Conservation (phyloP, 176 grass and related monocot genomes). For the Oryza officinalis region DNA sequence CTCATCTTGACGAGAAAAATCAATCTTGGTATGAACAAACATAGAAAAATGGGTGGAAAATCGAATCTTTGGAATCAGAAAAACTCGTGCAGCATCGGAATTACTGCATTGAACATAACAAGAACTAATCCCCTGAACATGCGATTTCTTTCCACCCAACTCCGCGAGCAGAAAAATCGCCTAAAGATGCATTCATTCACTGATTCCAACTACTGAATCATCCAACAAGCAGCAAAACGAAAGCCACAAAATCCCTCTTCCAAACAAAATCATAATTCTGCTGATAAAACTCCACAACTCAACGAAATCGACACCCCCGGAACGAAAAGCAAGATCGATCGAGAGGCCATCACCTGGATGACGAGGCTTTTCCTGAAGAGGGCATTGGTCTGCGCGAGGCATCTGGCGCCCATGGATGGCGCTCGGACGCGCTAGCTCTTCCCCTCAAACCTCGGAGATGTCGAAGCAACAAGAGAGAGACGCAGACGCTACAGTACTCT, state of each 20-base stretch:
- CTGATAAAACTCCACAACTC: neutral
- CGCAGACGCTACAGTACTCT: neutral
- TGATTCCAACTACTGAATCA: neutral
- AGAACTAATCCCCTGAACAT: neutral
- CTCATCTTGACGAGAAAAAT: neutral
- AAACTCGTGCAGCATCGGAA: neutral
- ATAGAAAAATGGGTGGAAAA: neutral
- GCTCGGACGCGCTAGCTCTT: neutral
- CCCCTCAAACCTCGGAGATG: neutral
- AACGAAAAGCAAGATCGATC: neutral
- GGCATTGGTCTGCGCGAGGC: slow-evolving; percentile 49
- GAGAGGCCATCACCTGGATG: slow-evolving; percentile 42
- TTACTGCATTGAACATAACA: neutral
- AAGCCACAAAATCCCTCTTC: neutral
- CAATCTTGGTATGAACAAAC: neutral
- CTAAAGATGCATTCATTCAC: neutral
- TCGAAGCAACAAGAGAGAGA: neutral
- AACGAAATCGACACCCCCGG: neutral
- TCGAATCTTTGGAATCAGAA: neutral
- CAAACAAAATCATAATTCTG: neutral
- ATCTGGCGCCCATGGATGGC: slow-evolving; percentile 39
- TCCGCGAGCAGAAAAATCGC: neutral
- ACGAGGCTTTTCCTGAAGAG: slow-evolving; percentile 63
- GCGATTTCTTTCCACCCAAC: neutral
- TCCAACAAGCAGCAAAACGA: neutral